Conservation (phyloP, 352 stramenopile species). For the Phytophthora syringae region DNA sequence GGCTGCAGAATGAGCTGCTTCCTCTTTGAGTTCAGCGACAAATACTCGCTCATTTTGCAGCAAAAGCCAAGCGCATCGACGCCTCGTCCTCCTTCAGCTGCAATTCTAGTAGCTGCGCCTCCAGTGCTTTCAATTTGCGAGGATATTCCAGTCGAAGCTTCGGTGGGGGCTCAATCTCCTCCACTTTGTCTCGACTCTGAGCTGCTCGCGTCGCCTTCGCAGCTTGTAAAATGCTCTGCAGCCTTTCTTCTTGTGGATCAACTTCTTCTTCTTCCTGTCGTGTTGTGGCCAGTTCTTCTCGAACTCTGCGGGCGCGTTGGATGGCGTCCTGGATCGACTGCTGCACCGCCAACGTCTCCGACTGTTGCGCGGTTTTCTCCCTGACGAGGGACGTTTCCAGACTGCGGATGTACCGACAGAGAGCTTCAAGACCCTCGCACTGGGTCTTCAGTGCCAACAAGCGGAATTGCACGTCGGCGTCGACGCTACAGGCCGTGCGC, state of each 20-base stretch:
- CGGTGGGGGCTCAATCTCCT: not conserved
- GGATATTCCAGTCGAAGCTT: conserved; percentile 50
- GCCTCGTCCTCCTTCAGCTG: conserved; percentile 33
- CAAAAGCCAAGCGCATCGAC: conserved; percentile 59
- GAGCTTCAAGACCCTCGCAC: conserved; percentile 45
- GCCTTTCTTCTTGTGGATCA: conserved; percentile 5
- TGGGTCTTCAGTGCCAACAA: conserved; percentile 33
- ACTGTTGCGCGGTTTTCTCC: conserved; percentile 17
- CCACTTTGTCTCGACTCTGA: conserved; percentile 1
- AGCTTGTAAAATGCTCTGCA: conserved; percentile 40
- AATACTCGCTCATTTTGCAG: conserved; percentile 57
- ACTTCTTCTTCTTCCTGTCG: not conserved
- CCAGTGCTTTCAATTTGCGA: conserved; percentile 49
- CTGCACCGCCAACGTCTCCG: conserved; percentile 32
- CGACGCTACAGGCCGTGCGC: conserved; percentile 23
- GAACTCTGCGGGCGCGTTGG: conserved; percentile 45
- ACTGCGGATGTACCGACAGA: conserved; percentile 26
- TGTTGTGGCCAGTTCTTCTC: conserved; percentile 14
- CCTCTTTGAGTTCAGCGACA: conserved; percentile 36
- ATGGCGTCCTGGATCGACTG: conserved; percentile 60
- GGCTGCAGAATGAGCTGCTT: conserved; percentile 16
- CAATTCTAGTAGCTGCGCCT: conserved; percentile 47
- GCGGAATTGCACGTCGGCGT: conserved; percentile 52
- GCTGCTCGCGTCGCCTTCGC: conserved; percentile 33
- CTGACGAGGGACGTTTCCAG: conserved; percentile 12